phyloP scores from a whole-genome alignment of 768 basidiomycete species.

The Coprinellus micaceus region DNA sequence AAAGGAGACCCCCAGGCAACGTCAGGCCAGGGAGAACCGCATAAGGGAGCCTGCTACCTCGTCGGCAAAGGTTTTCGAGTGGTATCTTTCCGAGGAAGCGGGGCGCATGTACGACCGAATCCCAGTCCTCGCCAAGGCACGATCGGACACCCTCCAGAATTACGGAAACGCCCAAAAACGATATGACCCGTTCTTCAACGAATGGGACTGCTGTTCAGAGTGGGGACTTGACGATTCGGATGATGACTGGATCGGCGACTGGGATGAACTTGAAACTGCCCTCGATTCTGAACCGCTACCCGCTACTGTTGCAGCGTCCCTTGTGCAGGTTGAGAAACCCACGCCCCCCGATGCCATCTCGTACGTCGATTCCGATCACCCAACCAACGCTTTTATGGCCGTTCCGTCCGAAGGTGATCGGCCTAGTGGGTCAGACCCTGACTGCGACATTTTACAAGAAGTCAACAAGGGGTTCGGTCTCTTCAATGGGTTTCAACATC shows the following conservation, averaged over 20 bases:
- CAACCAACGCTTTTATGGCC: background rate
- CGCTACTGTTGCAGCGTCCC: background rate
- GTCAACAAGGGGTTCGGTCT: no score
- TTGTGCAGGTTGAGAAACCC: background rate
- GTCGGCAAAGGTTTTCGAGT: background rate
- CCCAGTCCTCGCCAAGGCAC: background rate
- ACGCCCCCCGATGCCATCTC: background rate
- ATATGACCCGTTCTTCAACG: slow-evolving; percentile 6
- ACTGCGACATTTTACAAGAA: no score
- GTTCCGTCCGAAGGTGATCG: background rate
- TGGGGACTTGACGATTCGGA: background rate
- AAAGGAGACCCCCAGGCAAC: background rate
- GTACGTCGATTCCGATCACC: background rate
- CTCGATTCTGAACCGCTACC: background rate
- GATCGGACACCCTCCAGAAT: background rate
- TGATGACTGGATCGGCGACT: background rate
- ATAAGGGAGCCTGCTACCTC: background rate
- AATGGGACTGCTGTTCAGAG: slow-evolving; percentile 4
- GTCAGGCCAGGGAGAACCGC: background rate
- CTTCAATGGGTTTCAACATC: no score
- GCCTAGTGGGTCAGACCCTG: background rate
- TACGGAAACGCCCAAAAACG: background rate
- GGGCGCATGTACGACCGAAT: background rate
- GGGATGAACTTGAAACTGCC: no score
- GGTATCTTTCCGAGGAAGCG: background rate